These are phyloP conservation scores for Didymella pinodella DNA, from an alignment of 2,329 filamentous ascomycete species.

Conservation along the genomic window DNA sequence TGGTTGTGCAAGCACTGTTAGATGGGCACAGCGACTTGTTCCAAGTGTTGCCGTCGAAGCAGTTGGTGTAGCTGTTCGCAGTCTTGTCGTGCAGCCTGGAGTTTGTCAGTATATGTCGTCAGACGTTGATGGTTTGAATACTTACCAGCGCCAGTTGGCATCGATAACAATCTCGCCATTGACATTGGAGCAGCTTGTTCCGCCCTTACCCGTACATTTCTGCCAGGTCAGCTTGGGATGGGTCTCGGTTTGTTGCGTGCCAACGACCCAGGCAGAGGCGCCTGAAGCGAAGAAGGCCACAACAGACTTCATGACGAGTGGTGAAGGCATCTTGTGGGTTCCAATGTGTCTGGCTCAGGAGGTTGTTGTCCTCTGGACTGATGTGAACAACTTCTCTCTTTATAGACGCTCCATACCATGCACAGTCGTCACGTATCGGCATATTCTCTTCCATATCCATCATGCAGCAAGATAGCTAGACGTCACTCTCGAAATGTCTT, in stretches of 20 bases:
- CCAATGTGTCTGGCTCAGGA: constrained; percentile 17
- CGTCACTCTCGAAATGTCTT: neutral
- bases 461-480: neutral
- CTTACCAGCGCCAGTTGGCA: constrained; percentile 55
- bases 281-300: constrained; percentile 36
- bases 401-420: constrained; percentile 1
- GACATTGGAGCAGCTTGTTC: constrained; percentile 43
- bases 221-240: constrained; percentile 52
- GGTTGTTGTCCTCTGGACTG: neutral
- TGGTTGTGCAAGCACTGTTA: constrained; percentile 41
- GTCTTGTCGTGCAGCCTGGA: constrained; percentile 49
- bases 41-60: constrained; percentile 54
- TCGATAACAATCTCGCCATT: constrained; percentile 51
- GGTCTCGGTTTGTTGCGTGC: constrained; percentile 48
- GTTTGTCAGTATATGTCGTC: neutral
- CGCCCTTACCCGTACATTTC: constrained; percentile 48
- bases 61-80: constrained; percentile 47
- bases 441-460: neutral
- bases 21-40: constrained; percentile 48
- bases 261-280: constrained; percentile 27
- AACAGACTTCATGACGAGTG: constrained; percentile 30
- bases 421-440: neutral
- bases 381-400: neutral
- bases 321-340: constrained; percentile 32
- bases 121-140: too few relatives aligned